phyloP scores from a whole-genome alignment of 768 basidiomycete species.

The Artomyces pyxidatus region DNA sequence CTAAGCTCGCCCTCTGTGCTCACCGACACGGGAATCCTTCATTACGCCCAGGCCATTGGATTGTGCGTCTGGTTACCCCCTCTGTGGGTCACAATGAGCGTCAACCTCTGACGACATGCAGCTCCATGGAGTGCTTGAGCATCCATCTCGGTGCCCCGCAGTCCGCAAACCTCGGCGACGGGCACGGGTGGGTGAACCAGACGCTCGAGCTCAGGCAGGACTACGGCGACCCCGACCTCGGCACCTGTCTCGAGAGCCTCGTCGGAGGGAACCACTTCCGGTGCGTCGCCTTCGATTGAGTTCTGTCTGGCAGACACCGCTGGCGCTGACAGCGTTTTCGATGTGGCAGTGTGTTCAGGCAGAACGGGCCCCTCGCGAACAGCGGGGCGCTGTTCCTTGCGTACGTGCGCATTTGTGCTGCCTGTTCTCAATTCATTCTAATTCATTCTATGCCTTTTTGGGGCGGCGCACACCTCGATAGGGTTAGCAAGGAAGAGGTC shows the following conservation, averaged over 20 bases:
- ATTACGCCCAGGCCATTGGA: no score
- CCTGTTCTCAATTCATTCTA: neutral
- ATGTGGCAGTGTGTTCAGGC: conserved; percentile 23
- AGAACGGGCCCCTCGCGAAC: conserved; percentile 23
- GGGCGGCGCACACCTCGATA: no score
- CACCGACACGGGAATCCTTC: no score
- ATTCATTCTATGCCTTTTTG: neutral
- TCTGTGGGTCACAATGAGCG: no score
- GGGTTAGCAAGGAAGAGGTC: conserved; percentile 21
- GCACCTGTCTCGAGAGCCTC: conserved; percentile 33
- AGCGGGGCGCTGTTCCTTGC: conserved; percentile 29
- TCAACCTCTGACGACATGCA: no score
- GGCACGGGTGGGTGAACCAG: conserved; percentile 36
- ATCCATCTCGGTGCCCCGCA: no score
- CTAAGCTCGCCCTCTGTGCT: no score
- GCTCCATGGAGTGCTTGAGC: no score
- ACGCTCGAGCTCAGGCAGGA: conserved; percentile 38
- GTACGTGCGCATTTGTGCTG: conserved; percentile 21
- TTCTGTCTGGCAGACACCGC: no score
- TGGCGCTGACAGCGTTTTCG: no score
- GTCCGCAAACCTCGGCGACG: conserved; percentile 41
- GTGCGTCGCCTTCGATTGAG: neutral
- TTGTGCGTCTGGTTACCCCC: no score
- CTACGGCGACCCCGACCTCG: conserved; percentile 27
- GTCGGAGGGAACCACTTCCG: conserved; percentile 16